Evolutionary conservation across 257 asterid species (phyloP), one percentile per base, ranked within the genome.

Genomic region (Capsicum baccatum): DNA sequence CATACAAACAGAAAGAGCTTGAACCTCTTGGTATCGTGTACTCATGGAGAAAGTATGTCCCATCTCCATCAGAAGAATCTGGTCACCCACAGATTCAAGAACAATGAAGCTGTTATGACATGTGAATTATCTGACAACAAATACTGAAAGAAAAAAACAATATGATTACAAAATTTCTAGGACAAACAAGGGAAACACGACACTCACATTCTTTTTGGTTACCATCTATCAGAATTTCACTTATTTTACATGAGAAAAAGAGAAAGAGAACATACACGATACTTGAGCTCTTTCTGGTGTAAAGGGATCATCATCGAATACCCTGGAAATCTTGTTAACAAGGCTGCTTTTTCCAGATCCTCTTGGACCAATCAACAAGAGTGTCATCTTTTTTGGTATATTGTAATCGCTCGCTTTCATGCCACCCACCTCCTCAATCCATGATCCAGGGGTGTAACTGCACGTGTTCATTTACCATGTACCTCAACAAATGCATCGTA

Each of bases 261-360:
- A 56, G 82, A 78, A 71, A 71, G 66, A 78, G 26, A 35, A 73
- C 64, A 8, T 91, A 92, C 99, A 83, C 37, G 97, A 93, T 56
- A 91, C 95, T 91, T 92, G 97, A 10, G 99, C 98, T 85, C 97
- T 92, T 81, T 86, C 89, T 37, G 99, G 87, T 83, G 79, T 80
- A 83, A 87, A 90, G 8, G 76, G 39, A 39, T 89, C 85, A 47
- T 86, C 85, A 79, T 91, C 97, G 14, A 94, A 86, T 48, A 88
- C 89, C 68, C 81, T 83, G 42, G 96, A 96, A 26, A 94, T 89
- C 80, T 88, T 94, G 92, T 94, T 96, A 35, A 96, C 86, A n/a
- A 94, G 97, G 81, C 92, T 92, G 89, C 98, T 96, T 89, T 96
- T 96, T 37, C 99, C 97, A 37, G 98, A 93, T 85, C 94, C 95